These are phyloP conservation scores for Fraxinus excelsior DNA, from an alignment of 257 asterid genomes.

Conservation along the genomic window DNA sequence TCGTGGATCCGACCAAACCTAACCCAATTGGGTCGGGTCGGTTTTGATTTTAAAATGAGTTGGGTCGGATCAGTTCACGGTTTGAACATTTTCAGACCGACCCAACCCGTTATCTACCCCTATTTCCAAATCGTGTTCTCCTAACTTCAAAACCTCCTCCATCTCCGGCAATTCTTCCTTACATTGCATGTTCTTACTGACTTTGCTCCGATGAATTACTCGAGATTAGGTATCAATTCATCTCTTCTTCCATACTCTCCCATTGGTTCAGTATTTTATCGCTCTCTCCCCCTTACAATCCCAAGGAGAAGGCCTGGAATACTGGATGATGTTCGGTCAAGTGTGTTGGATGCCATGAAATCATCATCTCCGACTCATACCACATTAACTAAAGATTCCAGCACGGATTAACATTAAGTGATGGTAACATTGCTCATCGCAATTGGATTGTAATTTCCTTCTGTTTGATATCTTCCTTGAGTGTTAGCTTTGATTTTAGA, in stretches of 20 bases:
- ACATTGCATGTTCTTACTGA: conserved; percentile 80
- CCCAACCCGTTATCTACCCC: too few species aligned
- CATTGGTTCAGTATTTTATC: conserved; percentile 56
- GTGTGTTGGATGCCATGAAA: conserved; percentile 83
- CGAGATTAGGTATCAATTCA: conserved; percentile 68
- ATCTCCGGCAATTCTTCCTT: too few species aligned
- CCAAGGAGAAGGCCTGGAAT: conserved; percentile 74
- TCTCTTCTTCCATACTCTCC: conserved; percentile 66
- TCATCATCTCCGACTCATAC: conserved; percentile 92
- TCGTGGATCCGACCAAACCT: too few species aligned
- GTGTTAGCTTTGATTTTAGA: neutral
- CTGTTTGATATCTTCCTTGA: conserved; percentile 6
- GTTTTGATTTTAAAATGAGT: too few species aligned
- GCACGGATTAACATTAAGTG: conserved; percentile 47
- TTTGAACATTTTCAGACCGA: too few species aligned
- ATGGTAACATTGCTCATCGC: conserved; percentile 50
- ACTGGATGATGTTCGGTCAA: conserved; percentile 70
- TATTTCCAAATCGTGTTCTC: too few species aligned
- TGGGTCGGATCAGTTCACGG: too few species aligned
- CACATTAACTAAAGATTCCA: conserved; percentile 45
- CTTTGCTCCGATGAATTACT: conserved; percentile 59
- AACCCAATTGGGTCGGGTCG: too few species aligned
- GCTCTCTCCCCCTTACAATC: conserved; percentile 61
- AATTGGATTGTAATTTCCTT: conserved; percentile 69
- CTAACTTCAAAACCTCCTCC: too few species aligned